Base-by-base conservation (phyloP, 192 early-diverging fungal species). In the Spizellomyces punctatus region DNA sequence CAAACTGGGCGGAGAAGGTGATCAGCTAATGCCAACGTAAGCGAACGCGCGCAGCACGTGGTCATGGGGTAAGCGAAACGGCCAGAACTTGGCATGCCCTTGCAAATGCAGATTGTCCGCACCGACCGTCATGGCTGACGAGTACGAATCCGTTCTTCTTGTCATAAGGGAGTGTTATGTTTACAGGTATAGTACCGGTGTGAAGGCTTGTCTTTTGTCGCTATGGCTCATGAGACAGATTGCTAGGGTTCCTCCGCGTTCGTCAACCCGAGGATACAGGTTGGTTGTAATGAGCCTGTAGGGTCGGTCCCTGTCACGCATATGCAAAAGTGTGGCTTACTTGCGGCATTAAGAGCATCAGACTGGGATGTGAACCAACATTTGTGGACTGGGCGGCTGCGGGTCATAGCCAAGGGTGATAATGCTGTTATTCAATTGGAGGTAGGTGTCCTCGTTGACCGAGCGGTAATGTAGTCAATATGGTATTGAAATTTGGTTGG, bases 311-410 rank as follows among this genome's bases (percentile, higher is more conserved):
- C 14, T 48, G 10, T 54, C 63, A 44, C 4, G 10, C n/a, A 9
- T 9, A 6, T 17, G 7, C 54, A 67, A 57, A 22, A 9, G 12
- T 44, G 63, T 19, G 21, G 47, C 41, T 67, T 64, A 10, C 44
- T 47, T 42, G 17, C 16, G n/a, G 17, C 43, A 43, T n/a, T 42
- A 36, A 88, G 89, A 60, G 93, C 94, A 21, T 74, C 82, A 6
- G 92, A 95, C 73, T 94, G 94, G 94, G 91, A 93, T 75, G 88
- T 91, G 10, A 86, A 81, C 10, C 82, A 88, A 22, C 89, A 86
- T 67, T 69, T 94, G 36, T 95, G 92, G 92, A 87, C 87, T 48
- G 94, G 92, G 9, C 83, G 94, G 16, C 74, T 95, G 41, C 71
- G 92, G 42, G 83, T 95, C 48, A 85, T 93, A 58, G 80, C 86